Conservation (phyloP, 176 grass and related monocot genomes). For the Raddia guianensis region DNA sequence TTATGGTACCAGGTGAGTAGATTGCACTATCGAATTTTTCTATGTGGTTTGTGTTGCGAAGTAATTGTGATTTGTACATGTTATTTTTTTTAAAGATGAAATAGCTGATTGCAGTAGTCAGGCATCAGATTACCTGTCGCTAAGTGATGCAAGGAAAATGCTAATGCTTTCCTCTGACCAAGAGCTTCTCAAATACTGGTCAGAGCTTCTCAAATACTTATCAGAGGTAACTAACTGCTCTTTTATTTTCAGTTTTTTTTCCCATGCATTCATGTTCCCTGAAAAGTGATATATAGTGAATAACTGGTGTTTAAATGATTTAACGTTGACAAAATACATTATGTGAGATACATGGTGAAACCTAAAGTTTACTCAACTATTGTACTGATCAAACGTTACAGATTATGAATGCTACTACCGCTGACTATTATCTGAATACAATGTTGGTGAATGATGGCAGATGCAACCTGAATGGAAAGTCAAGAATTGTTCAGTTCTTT, state of each 20-base stretch:
- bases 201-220: slow-evolving; percentile 71
- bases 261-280: neutral
- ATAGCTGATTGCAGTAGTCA: slow-evolving; percentile 77
- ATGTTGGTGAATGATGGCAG: slow-evolving; percentile 49
- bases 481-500: slow-evolving; percentile 56
- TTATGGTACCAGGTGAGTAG: slow-evolving; percentile 44
- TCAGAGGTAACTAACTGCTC: slow-evolving; percentile 59
- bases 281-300: neutral
- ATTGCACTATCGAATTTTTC: neutral
- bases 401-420: neutral
- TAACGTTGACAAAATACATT: neutral
- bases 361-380: neutral
- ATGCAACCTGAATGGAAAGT: slow-evolving; percentile 76
- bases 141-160: slow-evolving; percentile 67
- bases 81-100: slow-evolving; percentile 61
- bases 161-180: slow-evolving; percentile 73
- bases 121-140: slow-evolving; percentile 72
- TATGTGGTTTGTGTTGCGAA: slow-evolving; percentile 11
- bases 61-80: neutral
- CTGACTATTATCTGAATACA: neutral
- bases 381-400: neutral
- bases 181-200: too few relatives aligned
- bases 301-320: neutral
- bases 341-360: neutral
- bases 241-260: neutral